phyloP scores from a whole-genome alignment of 805 yeast genomes.

The Candida chilensis region DNA sequence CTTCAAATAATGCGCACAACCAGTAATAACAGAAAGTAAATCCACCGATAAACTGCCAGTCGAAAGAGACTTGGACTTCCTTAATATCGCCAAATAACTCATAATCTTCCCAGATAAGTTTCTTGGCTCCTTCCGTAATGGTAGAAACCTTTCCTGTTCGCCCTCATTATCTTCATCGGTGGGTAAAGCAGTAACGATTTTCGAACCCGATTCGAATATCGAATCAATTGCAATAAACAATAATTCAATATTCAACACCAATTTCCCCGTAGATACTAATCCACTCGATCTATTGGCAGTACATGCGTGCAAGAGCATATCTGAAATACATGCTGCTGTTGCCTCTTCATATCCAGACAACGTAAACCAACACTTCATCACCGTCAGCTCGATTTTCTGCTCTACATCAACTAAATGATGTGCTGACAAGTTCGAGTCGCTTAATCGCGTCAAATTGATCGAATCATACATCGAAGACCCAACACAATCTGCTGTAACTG shows the following conservation, averaged over 20 bases:
- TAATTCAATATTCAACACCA: slow-evolving; percentile 67
- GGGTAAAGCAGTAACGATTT: no score
- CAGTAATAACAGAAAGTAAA: slow-evolving; percentile 74
- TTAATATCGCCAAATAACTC: slow-evolving; percentile 74
- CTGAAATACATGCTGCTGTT: slow-evolving; percentile 82
- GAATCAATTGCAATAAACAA: slow-evolving; percentile 69
- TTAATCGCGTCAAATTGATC: slow-evolving; percentile 5
- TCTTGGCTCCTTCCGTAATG: slow-evolving; percentile 80
- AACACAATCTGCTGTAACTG: slow-evolving; percentile 53
- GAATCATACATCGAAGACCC: slow-evolving; percentile 26
- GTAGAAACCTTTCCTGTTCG: no score
- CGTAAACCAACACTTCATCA: slow-evolving; percentile 73
- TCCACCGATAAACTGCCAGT: slow-evolving; percentile 49
- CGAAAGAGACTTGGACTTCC: slow-evolving; percentile 41
- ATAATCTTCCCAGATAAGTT: slow-evolving; percentile 83
- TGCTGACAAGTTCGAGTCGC: slow-evolving; percentile 31
- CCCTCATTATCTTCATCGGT: slow-evolving; percentile 6
- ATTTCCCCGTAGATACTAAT: slow-evolving; percentile 55
- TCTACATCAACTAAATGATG: slow-evolving; percentile 49
- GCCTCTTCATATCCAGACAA: slow-evolving; percentile 86
- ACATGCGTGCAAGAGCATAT: slow-evolving; percentile 82
- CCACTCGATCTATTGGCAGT: slow-evolving; percentile 64
- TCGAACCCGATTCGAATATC: slow-evolving; percentile 20
- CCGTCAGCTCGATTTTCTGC: slow-evolving; percentile 46
- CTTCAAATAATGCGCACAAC: slow-evolving; percentile 88